Conservation (phyloP, 805 yeast species). For the Candida endomychidarum region DNA sequence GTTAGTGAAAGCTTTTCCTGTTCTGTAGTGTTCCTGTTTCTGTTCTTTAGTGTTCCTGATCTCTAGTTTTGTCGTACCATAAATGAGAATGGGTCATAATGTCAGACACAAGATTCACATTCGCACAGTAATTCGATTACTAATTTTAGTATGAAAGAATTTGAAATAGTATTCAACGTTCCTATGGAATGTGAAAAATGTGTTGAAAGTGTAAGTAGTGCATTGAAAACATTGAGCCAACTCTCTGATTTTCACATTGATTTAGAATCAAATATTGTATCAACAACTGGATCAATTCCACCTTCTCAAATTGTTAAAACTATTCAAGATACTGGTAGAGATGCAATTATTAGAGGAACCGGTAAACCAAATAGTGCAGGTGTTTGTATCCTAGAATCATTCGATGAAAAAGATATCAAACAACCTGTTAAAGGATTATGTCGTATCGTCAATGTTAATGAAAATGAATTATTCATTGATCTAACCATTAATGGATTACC, state of each 20-base stretch:
- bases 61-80: background rate
- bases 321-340: slow-evolving; percentile 74
- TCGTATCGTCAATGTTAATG: slow-evolving; percentile 69
- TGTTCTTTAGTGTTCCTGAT: too few relatives aligned
- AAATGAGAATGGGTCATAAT: too few relatives aligned
- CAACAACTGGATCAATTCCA: slow-evolving; percentile 66
- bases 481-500: slow-evolving; percentile 73
- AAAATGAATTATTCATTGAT: slow-evolving; percentile 62
- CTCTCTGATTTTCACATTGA: slow-evolving; percentile 56
- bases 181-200: slow-evolving; percentile 80
- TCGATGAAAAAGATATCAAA: slow-evolving; percentile 44
- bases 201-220: slow-evolving; percentile 55
- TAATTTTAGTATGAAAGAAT: slow-evolving; percentile 18
- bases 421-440: slow-evolving; percentile 84
- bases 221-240: slow-evolving; percentile 52
- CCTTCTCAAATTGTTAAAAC: slow-evolving; percentile 73
- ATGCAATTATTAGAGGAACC: slow-evolving; percentile 90
- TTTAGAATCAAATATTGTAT: slow-evolving; percentile 57
- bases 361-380: slow-evolving; percentile 88
- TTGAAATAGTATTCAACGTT: slow-evolving; percentile 78
- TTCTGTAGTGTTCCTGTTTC: too few relatives aligned
- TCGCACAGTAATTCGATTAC: background rate
- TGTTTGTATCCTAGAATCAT: slow-evolving; percentile 82
- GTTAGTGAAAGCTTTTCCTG: too few relatives aligned
- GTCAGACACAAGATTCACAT: too few relatives aligned